Evolutionary conservation across 805 yeast genomes (phyloP).

Genomic region (Ascoidea asiatica): DNA sequence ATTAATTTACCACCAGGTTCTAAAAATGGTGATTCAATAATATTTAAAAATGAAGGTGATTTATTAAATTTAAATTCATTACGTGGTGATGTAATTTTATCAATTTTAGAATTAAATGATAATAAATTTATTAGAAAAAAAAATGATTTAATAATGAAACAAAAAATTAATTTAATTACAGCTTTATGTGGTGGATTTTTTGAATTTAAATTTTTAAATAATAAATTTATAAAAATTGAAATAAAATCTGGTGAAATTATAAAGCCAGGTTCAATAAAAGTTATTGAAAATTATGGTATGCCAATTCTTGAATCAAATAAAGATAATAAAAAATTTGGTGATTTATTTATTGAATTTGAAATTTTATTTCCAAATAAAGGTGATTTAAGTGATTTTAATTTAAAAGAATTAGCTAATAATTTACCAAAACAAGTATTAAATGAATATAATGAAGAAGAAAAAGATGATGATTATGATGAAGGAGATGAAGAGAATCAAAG

Average conservation of each 20-base stretch:
- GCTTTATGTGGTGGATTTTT: conserved; percentile 45
- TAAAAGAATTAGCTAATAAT: too few relatives aligned
- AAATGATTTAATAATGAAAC: conserved; percentile 29
- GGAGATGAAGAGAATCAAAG: too few relatives aligned
- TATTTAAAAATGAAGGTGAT: conserved; percentile 50
- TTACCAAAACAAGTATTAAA: too few relatives aligned
- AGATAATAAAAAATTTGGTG: conserved; percentile 25
- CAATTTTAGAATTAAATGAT: conserved; percentile 25
- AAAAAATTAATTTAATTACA: conserved; percentile 35
- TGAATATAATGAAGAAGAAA: too few relatives aligned
- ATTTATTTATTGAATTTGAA: conserved; percentile 43
- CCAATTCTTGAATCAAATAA: conserved; percentile 25
- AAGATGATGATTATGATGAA: too few relatives aligned
- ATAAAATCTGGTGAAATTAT: conserved; percentile 38
- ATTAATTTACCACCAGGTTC: conserved; percentile 46
- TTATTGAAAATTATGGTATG: conserved; percentile 45
- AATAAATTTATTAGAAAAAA: conserved; percentile 26
- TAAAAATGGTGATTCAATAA: conserved; percentile 33
- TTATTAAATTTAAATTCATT: conserved; percentile 21
- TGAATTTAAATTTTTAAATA: conserved; percentile 24
- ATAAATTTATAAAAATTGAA: conserved; percentile 22
- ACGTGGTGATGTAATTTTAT: conserved; percentile 59
- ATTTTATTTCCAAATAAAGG: conserved; percentile 49
- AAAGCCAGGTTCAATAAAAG: conserved; percentile 32
- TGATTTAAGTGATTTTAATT: conserved; percentile 22